These are phyloP conservation scores for Ogataea angusta DNA, from an alignment of 805 yeast species.

Conservation along the genomic window DNA sequence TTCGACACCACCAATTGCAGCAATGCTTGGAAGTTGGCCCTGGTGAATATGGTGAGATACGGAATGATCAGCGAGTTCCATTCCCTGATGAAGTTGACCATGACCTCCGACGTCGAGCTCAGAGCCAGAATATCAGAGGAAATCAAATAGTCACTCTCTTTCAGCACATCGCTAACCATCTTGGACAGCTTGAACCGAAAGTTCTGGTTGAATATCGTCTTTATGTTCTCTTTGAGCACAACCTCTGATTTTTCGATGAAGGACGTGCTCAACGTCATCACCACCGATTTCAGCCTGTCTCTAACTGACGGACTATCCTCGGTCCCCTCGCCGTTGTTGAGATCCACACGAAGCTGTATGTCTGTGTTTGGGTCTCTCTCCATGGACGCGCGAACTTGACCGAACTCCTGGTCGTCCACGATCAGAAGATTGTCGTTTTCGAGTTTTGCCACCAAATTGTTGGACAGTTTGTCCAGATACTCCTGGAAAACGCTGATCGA, in stretches of 20 bases:
- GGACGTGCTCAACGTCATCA: slow-evolving; percentile 21
- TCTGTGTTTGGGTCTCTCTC: slow-evolving; percentile 20
- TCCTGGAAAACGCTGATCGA: slow-evolving; percentile 62
- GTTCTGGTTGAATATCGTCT: slow-evolving; percentile 36
- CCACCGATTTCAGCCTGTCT: slow-evolving; percentile 22
- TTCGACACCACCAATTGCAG: slow-evolving; percentile 48
- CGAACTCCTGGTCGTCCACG: slow-evolving; percentile 32
- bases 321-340: slow-evolving; percentile 14
- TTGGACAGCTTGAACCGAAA: slow-evolving; percentile 35
- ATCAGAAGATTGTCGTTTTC: slow-evolving; percentile 29
- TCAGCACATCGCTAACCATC: slow-evolving; percentile 36
- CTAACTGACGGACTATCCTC: slow-evolving; percentile 22
- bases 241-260: slow-evolving; percentile 32
- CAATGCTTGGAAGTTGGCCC: slow-evolving; percentile 48
- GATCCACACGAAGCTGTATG: slow-evolving; percentile 20
- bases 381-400: slow-evolving; percentile 20
- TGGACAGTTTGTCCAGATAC: slow-evolving; percentile 53
- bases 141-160: slow-evolving; percentile 38
- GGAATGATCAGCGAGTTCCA: slow-evolving; percentile 71
- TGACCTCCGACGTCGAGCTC: slow-evolving; percentile 25
- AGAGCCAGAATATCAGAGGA: slow-evolving; percentile 20
- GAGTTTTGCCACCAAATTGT: slow-evolving; percentile 34
- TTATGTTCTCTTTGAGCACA: slow-evolving; percentile 43
- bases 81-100: slow-evolving; percentile 49
- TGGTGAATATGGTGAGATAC: slow-evolving; percentile 38